These are phyloP conservation scores for Tubosaeta sp. DNA, from an alignment of 768 basidiomycete genomes.

Conservation along the genomic window DNA sequence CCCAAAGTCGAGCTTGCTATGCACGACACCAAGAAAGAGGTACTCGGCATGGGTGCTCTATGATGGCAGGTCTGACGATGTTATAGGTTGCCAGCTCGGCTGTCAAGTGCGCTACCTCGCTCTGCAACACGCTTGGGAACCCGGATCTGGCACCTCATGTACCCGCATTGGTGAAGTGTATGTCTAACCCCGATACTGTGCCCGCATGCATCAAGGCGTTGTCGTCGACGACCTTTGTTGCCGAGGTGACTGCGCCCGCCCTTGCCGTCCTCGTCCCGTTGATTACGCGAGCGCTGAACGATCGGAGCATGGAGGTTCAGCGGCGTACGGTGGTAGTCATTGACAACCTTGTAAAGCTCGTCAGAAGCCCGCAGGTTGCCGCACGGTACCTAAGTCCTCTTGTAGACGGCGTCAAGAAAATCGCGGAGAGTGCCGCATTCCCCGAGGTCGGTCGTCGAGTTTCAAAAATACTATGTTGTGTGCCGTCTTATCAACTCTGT, in stretches of 20 bases:
- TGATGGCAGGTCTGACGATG: slow-evolving; percentile 7
- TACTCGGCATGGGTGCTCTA: slow-evolving; percentile 28
- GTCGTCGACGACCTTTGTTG: slow-evolving; percentile 93
- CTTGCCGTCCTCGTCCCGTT: slow-evolving; percentile 94
- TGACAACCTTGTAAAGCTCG: slow-evolving; percentile 96
- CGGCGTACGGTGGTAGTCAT: slow-evolving; percentile 91
- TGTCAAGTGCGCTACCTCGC: slow-evolving; percentile 80
- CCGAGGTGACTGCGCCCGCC: slow-evolving; percentile 95
- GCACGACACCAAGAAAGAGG: slow-evolving; percentile 97
- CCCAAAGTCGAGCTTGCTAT: slow-evolving; percentile 86
- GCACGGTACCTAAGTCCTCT: slow-evolving; percentile 84
- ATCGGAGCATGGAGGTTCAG: slow-evolving; percentile 94
- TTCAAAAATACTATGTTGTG: slow-evolving; percentile 2
- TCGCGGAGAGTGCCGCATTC: slow-evolving; percentile 88
- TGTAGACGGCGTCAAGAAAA: slow-evolving; percentile 86
- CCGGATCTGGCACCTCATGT: slow-evolving; percentile 90
- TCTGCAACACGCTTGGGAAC: slow-evolving; percentile 90
- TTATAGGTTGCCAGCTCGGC: slow-evolving; percentile 79
- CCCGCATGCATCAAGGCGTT: slow-evolving; percentile 92
- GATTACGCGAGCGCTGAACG: slow-evolving; percentile 85
- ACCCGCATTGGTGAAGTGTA: slow-evolving; percentile 85
- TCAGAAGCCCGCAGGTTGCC: slow-evolving; percentile 85
- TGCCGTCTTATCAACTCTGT: slow-evolving; percentile 9
- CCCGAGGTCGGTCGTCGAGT: slow-evolving; percentile 62
- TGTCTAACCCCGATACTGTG: slow-evolving; percentile 86